Evolutionary conservation across 148 eudicot genomes (phyloP), one percentile per base, ranked within the genome.

Genomic region (Nepenthes gracilis): DNA sequence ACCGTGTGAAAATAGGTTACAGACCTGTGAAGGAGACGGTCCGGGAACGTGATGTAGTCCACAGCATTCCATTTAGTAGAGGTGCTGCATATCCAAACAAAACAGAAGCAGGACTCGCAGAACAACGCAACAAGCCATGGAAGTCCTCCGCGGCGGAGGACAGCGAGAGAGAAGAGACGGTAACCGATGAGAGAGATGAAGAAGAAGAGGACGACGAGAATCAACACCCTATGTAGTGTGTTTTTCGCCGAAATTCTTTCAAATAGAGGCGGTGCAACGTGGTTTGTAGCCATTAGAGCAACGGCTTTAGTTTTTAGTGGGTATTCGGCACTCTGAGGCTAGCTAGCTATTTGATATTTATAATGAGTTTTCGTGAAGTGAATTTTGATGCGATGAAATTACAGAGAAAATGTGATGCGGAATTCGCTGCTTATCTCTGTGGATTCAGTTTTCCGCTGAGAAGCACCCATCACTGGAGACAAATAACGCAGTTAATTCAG

Each of bases 21-120:
- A 34, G 61, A 73, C 76, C 67, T 4, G 12, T 67, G 45, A 23
- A 55, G 62, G 52, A 74, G 73, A 6, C 70, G 66, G 23, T 71
- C 52, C 0, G 80, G 67, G 54, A 67, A 64, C 6, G 72, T 60
- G 36, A 59, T 15, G 54, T 13, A 13, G 9, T 38, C 15, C 0
- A 60, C n/a, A 53, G 57, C 76, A 69, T 38, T 71, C 80, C 80
- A 76, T 58, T 76, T 76, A 32, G n/a, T 7, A 58, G 6, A 53
- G 38, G 66, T 45, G 7, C 2, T 5, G 9, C 71, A 52, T 47
- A 71, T 53, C 75, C 79, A 75, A 0, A 0, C 2, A 56, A 75
- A 55, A 15, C 69, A 49, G 54, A 75, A 75, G 56, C 75, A 75
- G 11, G 66, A 62, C 65, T 75, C 79, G 35, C 72, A 75, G 3